phyloP scores from a whole-genome alignment of 768 basidiomycete genomes.

The Pholiota microspora region DNA sequence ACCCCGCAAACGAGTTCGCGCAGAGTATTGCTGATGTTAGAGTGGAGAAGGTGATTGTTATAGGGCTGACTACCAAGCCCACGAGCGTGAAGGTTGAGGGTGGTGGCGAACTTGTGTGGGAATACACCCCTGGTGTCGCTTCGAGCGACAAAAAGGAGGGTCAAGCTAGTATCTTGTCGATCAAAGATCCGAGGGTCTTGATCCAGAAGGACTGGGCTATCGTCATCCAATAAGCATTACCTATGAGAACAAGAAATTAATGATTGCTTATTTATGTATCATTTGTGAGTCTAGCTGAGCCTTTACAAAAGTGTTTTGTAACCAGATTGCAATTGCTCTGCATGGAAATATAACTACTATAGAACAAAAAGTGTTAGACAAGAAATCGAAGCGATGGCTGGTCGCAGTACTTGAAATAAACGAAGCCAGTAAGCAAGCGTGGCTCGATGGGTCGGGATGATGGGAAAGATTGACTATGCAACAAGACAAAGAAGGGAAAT shows the following conservation, averaged over 20 bases:
- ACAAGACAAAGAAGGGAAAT: conserved; percentile 6
- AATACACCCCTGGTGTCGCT: conserved; percentile 58
- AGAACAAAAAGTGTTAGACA: neutral
- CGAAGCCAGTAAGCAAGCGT: conserved; percentile 2
- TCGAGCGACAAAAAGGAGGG: conserved; percentile 61
- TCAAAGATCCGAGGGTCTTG: conserved; percentile 71
- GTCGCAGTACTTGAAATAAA: no score
- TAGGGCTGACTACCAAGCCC: conserved; percentile 70
- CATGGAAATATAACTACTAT: conserved; percentile 6
- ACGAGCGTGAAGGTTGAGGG: conserved; percentile 52
- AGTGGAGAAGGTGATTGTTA: conserved; percentile 79
- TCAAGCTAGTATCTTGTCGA: conserved; percentile 60
- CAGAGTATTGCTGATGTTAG: conserved; percentile 63
- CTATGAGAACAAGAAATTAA: neutral
- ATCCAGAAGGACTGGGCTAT: conserved; percentile 69
- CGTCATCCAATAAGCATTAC: conserved; percentile 20
- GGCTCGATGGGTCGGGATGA: neutral
- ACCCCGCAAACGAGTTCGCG: conserved; percentile 66
- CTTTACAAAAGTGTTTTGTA: conserved; percentile 1
- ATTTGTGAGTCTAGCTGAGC: neutral
- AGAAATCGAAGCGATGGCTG: neutral
- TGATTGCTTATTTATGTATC: neutral
- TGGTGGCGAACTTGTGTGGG: conserved; percentile 60
- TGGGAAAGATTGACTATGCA: neutral
- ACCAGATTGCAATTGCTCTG: conserved; percentile 1